Evolutionary conservation across 495 filamentous ascomycete genomes (phyloP).

Genomic region (Stereocaulon alpinum): DNA sequence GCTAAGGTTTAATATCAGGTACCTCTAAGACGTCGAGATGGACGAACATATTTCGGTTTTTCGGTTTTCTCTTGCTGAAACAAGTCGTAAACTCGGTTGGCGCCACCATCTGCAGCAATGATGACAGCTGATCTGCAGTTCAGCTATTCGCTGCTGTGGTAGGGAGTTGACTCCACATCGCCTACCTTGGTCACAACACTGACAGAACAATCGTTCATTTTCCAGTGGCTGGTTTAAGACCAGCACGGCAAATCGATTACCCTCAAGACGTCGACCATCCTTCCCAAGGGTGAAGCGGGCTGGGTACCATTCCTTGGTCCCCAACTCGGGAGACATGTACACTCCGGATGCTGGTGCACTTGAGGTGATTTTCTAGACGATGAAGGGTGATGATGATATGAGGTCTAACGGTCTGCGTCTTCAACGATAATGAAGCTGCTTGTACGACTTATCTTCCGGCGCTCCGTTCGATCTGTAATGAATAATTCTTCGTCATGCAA

Average conservation of each 20-base stretch:
- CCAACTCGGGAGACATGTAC: background rate
- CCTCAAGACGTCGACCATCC: background rate
- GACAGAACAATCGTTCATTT: background rate
- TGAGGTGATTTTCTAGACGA: too few species aligned
- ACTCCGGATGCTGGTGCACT: too few species aligned
- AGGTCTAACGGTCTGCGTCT: too few species aligned
- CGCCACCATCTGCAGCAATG: constrained; percentile 84
- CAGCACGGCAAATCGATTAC: constrained; percentile 48
- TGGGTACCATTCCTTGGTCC: constrained; percentile 42
- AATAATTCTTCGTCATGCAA: background rate
- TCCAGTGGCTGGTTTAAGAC: constrained; percentile 57
- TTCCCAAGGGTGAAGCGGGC: constrained; percentile 36
- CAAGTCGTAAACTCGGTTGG: constrained; percentile 64
- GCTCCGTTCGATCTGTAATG: too few species aligned
- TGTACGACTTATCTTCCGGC: too few species aligned
- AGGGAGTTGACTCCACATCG: background rate
- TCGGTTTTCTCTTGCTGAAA: constrained; percentile 23
- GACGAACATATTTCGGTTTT: constrained; percentile 34
- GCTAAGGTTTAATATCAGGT: background rate
- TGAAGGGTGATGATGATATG: background rate
- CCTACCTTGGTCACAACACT: background rate
- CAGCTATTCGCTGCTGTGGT: background rate
- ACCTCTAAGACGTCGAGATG: background rate
- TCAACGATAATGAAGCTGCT: too few species aligned
- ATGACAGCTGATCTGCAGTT: constrained; percentile 8